Base-by-base conservation (phyloP, 352 stramenopile genomes). In the Phytophthora capsici region DNA sequence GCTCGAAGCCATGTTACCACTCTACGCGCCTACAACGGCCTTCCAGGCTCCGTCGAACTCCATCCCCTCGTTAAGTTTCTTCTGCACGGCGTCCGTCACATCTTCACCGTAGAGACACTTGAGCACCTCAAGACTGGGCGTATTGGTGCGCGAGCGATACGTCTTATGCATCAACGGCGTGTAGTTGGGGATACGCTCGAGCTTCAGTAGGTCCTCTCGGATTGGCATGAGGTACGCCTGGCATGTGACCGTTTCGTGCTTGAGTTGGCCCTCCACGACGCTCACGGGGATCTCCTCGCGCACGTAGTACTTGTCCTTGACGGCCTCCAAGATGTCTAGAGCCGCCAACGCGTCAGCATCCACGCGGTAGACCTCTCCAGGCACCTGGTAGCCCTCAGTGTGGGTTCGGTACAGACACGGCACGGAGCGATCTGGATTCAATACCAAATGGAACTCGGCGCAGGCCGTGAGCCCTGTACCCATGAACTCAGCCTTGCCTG, bases 241-340 rank as follows among this genome's bases (percentile, higher is more conserved):
- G 44, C 76, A 86, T 20, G 30, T 52, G 58, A 91, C 57, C 3
- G 55, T 77, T 47, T 87, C 34, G 25, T 80, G 77, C 19, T 64
- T 70, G 12, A 69, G 63, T 19, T 77, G 54, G 17, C 75, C 77
- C 28, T 82, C 75, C 45, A 84, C 66, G 51, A 87, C 51, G 62
- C 69, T 72, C 44, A 93, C 78, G 7, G 73, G 73, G 37, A 92
- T 83, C 53, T 80, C 60, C 40, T 93, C 83, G 19, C 84, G 79
- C 58, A 78, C 40, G 46, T 95, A 93, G 32, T 86, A 91, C 13
- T 77, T 73, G 36, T 86, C 74, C 25, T 80, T 79, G 5, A 94
- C 83, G 45, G 76, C 79, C 65, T 95, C 87, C 46, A 95, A 75
- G 19, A 94, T 78, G 28, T 95, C 87, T 14, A 93, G 69, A 36